Conservation (phyloP, 208 protist species). For the Sergeia podlipaevii region DNA sequence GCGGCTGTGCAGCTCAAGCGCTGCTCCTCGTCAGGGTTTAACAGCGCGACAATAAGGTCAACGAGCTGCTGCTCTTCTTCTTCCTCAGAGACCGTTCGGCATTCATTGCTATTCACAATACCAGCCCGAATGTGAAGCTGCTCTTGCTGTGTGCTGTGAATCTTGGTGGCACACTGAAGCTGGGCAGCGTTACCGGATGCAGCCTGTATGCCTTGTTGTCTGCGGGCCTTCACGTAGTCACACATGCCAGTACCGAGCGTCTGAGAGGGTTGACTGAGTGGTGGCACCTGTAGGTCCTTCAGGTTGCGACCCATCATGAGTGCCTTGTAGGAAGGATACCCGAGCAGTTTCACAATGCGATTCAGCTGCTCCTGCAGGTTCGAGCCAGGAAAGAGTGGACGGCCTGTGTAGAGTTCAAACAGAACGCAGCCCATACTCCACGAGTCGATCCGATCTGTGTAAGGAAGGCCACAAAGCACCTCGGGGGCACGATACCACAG, state of each 20-base stretch:
- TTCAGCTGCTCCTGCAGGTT: conserved; percentile 86
- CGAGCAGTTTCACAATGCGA: conserved; percentile 89
- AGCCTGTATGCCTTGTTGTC: no score
- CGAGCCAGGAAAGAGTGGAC: conserved; percentile 93
- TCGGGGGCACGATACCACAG: conserved; percentile 92
- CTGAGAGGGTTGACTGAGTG: not conserved
- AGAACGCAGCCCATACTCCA: conserved; percentile 92
- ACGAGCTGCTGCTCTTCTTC: conserved; percentile 46
- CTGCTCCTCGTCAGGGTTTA: conserved; percentile 58
- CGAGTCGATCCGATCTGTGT: conserved; percentile 91
- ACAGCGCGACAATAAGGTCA: conserved; percentile 57
- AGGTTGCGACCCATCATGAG: conserved; percentile 45
- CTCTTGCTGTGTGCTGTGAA: conserved; percentile 2
- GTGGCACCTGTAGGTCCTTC: conserved; percentile 33
- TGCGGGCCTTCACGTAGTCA: no score
- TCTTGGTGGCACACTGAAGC: no score
- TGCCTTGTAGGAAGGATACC: conserved; percentile 69
- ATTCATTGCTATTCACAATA: no score
- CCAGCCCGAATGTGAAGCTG: conserved; percentile 4
- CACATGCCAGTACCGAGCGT: not conserved
- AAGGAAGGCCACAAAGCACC: conserved; percentile 86
- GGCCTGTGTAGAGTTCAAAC: conserved; percentile 88
- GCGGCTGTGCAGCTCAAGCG: conserved; percentile 69
- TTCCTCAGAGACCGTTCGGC: no score
- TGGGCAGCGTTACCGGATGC: no score